Conservation (phyloP, 441 rosid species). For the Geranium incanum region DNA sequence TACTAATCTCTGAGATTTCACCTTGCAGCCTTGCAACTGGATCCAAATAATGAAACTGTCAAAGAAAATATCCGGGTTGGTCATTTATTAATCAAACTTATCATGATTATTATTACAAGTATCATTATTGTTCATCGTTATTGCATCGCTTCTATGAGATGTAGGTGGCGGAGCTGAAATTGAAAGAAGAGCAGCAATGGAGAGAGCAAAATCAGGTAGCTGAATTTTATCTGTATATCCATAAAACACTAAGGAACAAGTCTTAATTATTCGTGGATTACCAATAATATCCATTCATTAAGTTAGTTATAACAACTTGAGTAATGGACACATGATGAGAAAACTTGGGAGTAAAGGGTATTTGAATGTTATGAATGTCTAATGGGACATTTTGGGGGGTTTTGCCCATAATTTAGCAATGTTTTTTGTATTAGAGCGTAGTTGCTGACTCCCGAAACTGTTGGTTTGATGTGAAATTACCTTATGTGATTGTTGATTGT, state of each 20-base stretch:
- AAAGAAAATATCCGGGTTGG: conserved; percentile 71
- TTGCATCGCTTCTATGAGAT: conserved; percentile 14
- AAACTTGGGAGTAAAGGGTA: neutral
- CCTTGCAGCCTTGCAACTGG: conserved; percentile 66
- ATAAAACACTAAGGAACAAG: neutral
- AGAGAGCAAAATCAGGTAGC: conserved; percentile 47
- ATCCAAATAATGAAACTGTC: conserved; percentile 61
- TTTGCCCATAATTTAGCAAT: no score
- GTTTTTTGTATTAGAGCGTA: neutral
- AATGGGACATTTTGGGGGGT: no score
- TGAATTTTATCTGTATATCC: neutral
- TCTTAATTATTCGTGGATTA: neutral
- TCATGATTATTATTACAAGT: neutral
- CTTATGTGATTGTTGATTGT: neutral
- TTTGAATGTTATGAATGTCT: no score
- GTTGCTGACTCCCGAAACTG: neutral
- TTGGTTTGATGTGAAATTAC: neutral
- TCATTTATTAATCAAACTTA: conserved; percentile 3
- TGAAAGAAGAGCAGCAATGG: conserved; percentile 47
- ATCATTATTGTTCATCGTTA: neutral
- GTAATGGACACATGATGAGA: neutral
- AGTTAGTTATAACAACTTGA: neutral
- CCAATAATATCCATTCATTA: neutral
- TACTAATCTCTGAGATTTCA: conserved; percentile 14
- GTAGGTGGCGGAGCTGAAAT: conserved; percentile 63